Conservation (phyloP, 768 basidiomycete genomes). For the Pleurotus djamor region DNA sequence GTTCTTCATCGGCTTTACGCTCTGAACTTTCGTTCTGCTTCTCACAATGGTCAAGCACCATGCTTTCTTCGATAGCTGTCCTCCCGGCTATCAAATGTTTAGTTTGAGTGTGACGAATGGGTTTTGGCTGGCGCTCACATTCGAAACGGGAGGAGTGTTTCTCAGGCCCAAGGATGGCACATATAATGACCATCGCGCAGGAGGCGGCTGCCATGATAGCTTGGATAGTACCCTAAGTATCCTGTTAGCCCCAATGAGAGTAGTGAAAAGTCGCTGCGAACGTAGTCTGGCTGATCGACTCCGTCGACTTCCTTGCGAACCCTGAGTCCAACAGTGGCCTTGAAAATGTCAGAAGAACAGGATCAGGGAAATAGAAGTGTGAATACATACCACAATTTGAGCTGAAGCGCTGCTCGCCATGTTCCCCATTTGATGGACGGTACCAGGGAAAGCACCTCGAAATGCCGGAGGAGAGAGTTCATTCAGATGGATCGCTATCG, state of each 20-base stretch:
- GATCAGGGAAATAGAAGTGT: neutral
- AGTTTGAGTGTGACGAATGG: neutral
- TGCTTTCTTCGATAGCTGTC: slow-evolving; percentile 3
- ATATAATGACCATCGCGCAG: slow-evolving; percentile 9
- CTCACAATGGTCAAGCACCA: neutral
- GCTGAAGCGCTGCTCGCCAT: slow-evolving; percentile 17
- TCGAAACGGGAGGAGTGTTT: slow-evolving; percentile 11
- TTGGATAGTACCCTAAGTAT: slow-evolving; percentile 11
- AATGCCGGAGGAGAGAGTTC: slow-evolving; percentile 69
- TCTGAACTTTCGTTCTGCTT: neutral
- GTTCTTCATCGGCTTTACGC: neutral
- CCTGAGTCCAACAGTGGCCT: slow-evolving; percentile 12
- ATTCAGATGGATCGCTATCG: slow-evolving; percentile 51
- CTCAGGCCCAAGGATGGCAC: slow-evolving; percentile 14
- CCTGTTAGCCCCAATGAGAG: neutral
- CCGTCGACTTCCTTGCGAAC: slow-evolving; percentile 8
- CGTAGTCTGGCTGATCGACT: slow-evolving; percentile 13
- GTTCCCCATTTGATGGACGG: slow-evolving; percentile 64
- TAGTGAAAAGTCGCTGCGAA: neutral
- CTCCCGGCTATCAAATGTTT: neutral
- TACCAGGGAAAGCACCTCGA: slow-evolving; percentile 65
- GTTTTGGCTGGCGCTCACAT: slow-evolving; percentile 6
- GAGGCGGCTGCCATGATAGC: slow-evolving; percentile 14
- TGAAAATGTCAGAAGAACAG: neutral
- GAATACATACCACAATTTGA: slow-evolving; percentile 10